Evolutionary conservation across 2,329 filamentous ascomycete species (phyloP).

Genomic region (Beauveria sp.): DNA sequence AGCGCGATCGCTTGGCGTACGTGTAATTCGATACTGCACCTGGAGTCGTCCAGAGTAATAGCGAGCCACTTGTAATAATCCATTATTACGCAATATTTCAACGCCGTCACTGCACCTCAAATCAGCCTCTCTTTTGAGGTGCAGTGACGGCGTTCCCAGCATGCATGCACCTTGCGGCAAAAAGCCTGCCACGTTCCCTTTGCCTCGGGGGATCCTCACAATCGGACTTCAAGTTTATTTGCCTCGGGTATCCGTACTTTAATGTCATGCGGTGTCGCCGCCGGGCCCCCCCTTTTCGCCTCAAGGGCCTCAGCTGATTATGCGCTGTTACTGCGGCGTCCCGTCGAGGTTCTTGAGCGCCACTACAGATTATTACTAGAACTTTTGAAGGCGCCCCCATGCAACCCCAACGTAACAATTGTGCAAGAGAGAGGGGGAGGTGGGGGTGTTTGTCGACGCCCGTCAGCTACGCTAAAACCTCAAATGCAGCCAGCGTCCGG

Average conservation of each 20-base stretch:
- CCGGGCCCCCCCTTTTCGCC: neutral
- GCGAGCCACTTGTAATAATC: no score
- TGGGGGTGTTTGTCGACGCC: neutral
- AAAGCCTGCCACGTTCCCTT: no score
- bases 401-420: no score
- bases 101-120: no score
- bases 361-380: neutral
- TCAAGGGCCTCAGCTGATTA: neutral
- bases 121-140: no score
- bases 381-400: neutral
- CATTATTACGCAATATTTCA: no score
- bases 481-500: neutral
- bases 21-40: no score
- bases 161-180: no score
- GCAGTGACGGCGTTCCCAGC: neutral
- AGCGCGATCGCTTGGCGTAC: neutral
- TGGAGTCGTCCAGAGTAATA: no score
- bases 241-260: no score
- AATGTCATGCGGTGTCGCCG: neutral
- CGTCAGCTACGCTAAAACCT: neutral
- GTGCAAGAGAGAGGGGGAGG: neutral
- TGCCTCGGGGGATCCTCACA: neutral
- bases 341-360: neutral
- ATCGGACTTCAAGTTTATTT: neutral
- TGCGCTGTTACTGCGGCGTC: neutral